Base-by-base conservation (phyloP, 2,329 filamentous ascomycete species). In the Pseudogymnoascus sp. region DNA sequence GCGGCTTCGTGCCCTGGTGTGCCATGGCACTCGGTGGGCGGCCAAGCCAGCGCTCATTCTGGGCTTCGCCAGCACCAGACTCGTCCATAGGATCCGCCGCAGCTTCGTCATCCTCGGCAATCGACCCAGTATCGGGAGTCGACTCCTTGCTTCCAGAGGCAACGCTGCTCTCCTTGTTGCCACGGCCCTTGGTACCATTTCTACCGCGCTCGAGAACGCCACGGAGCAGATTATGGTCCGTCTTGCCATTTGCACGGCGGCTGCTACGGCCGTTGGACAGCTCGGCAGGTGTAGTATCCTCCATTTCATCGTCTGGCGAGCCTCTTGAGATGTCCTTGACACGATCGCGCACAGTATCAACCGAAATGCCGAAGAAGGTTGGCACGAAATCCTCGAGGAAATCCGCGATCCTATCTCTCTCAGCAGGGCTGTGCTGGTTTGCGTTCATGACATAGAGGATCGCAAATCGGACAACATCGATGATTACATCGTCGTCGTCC, bases 61-160 rank as follows among this genome's bases (percentile, higher is more conserved):
- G 81, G 33, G 82, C 80, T 72, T 92, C 88, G 60, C 87, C 77
- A 64, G 82, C 77, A 64, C 76, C 77, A 13, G 74, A 73, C 31
- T 77, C 76, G 15, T 81, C 79, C 70, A 79, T 72, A 35, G 78
- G 74, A 65, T 89, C 81, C 60, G 89, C 80, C 8, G 78, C 77
- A 2, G 76, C 82, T 66, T 87, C 86, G 35, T 94, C 90, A 65
- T 93, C 89, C 68, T 94, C 90, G 61, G 84, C 87, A 29, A 83
- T 84, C 1, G 89, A 92, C n/a, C 80, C 84, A 21, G 87, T 84
- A 69, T 95, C 92, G 0, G 94, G 93, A 0, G 92, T 96, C 0
- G 89, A 92, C 68, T 94, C 92, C 70, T 95, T 91, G 76, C 90
- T 96, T 12, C 83, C 87, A 25, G 88, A 87, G 1, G 84, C 84